phyloP scores from a whole-genome alignment of 345 rosid species.

The Gossypium mustelinum region DNA sequence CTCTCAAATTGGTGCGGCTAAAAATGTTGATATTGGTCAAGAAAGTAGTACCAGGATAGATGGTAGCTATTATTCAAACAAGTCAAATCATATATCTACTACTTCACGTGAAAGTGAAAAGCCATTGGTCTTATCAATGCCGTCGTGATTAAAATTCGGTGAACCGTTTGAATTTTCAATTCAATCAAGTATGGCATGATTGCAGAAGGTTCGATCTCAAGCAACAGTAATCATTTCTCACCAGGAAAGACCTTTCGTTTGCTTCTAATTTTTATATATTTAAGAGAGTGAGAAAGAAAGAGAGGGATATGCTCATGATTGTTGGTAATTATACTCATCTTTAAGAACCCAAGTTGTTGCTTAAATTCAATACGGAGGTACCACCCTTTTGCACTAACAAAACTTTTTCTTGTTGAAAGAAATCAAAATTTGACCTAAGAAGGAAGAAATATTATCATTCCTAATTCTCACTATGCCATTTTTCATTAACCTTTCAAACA shows the following conservation, averaged over 20 bases:
- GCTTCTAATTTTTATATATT: background rate
- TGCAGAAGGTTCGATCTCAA: background rate
- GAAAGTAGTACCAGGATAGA: background rate
- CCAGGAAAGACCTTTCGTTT: background rate
- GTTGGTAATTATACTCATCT: background rate
- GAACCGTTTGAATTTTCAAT: background rate
- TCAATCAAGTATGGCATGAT: background rate
- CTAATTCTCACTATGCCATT: background rate
- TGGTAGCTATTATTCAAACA: background rate
- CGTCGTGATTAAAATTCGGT: background rate
- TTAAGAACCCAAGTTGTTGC: background rate
- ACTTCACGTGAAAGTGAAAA: conserved; percentile 7
- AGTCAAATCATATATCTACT: too few relatives aligned
- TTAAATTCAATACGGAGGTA: background rate
- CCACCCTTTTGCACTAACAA: background rate
- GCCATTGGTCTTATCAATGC: conserved; percentile 2
- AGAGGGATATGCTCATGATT: background rate
- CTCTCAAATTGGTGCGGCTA: background rate
- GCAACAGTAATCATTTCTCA: background rate
- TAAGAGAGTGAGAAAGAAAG: background rate
- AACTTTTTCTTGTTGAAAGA: background rate
- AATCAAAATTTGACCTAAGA: background rate
- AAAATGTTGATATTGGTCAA: background rate
- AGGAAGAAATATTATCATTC: background rate
- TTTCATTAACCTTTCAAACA: background rate